These are phyloP conservation scores for Nicotiana tomentosiformis DNA, from an alignment of 257 asterid species.

Conservation along the genomic window DNA sequence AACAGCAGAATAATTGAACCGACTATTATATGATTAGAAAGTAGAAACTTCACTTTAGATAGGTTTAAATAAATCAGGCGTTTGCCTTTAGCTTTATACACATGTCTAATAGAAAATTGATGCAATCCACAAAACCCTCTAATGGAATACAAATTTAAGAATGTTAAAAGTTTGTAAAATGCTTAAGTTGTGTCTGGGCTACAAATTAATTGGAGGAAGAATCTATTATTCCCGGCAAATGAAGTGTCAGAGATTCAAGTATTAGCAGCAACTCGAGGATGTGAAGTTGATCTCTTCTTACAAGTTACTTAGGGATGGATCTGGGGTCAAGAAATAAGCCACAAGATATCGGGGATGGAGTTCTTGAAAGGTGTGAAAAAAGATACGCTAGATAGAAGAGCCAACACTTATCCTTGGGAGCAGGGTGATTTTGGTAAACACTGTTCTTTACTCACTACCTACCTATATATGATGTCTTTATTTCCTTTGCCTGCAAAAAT, in stretches of 20 bases:
- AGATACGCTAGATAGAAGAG: not conserved
- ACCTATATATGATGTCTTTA: not conserved
- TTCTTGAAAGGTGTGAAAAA: not conserved
- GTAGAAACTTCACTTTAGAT: not conserved
- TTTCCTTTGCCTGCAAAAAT: not conserved
- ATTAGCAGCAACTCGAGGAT: no score
- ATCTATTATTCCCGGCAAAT: no score
- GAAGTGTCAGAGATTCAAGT: no score
- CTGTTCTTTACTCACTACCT: no score
- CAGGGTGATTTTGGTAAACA: no score
- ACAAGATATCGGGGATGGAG: not conserved
- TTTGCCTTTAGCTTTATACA: not conserved
- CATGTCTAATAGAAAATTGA: not conserved
- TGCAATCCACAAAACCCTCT: not conserved
- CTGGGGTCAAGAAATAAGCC: not conserved
- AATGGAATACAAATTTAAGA: not conserved
- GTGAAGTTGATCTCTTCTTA: not conserved
- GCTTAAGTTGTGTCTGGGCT: no score
- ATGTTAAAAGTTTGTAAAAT: not conserved
- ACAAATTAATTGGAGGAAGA: no score
- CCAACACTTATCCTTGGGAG: not conserved
- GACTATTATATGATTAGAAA: not conserved
- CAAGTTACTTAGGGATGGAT: not conserved
- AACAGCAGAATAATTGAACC: not conserved
- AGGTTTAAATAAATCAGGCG: not conserved